Conservation (phyloP, 345 rosid genomes). For the Eutrema japonicum region DNA sequence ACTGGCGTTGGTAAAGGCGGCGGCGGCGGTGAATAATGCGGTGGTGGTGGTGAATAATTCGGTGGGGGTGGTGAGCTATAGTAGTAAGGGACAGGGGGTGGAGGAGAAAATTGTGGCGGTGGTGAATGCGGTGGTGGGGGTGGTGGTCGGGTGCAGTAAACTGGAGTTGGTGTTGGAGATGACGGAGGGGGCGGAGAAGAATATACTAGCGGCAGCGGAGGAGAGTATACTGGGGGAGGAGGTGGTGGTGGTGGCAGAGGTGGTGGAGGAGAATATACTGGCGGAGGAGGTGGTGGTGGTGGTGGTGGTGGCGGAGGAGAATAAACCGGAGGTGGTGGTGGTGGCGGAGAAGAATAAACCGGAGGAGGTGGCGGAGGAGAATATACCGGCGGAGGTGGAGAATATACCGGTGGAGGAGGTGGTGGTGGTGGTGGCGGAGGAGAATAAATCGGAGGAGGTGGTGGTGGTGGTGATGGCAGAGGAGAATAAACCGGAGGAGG, state of each 20-base stretch:
- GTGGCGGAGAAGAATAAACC: conserved; percentile 29
- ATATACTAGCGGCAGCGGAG: background rate
- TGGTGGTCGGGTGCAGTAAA: conserved; percentile 41
- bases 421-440: conserved; percentile 41
- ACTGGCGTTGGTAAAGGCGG: conserved; percentile 46
- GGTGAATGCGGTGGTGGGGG: conserved; percentile 52
- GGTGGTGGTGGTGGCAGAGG: conserved; percentile 7
- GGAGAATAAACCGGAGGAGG: conserved; percentile 32
- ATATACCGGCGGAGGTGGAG: conserved; percentile 40
- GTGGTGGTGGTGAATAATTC: conserved; percentile 15
- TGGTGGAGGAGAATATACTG: background rate
- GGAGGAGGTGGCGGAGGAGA: conserved; percentile 6
- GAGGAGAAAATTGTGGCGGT: conserved; percentile 52
- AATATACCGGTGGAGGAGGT: background rate
- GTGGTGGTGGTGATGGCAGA: conserved; percentile 45
- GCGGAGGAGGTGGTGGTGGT: conserved; percentile 16
- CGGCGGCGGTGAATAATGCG: conserved; percentile 40
- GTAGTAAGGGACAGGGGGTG: conserved; percentile 42
- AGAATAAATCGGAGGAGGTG: conserved; percentile 52
- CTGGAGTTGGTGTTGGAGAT: conserved; percentile 42
- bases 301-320: conserved; percentile 23
- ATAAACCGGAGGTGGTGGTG: conserved; percentile 38
- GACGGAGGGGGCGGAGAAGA: conserved; percentile 36
- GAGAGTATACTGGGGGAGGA: no score
- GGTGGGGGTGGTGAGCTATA: conserved; percentile 55